Evolutionary conservation across 73 alveolate genomes (phyloP).

Genomic region (Paramecium biaurelia): DNA sequence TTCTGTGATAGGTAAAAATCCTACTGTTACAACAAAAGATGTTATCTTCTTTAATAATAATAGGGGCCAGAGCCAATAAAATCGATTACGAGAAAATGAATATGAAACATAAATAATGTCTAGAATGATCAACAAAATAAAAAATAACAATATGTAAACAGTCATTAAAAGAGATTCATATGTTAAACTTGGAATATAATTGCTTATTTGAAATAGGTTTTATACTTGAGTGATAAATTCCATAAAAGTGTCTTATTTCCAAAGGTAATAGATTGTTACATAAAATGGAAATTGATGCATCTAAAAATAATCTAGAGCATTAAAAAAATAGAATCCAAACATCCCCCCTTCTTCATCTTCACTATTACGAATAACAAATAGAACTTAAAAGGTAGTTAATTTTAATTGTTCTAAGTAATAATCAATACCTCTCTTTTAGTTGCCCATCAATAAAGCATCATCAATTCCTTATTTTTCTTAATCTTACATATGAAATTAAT

Average conservation of each 20-base stretch:
- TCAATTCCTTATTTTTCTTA: not conserved
- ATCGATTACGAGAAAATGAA: conserved; percentile 67
- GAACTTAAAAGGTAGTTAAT: not conserved
- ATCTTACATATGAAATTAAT: not conserved
- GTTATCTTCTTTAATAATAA: conserved; percentile 64
- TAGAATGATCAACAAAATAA: conserved; percentile 62
- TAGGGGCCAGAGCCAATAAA: conserved; percentile 73
- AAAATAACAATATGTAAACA: not conserved
- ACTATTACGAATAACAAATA: not conserved
- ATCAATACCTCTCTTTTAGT: conserved; percentile 11
- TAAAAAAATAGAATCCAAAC: not conserved
- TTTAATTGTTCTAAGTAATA: not conserved
- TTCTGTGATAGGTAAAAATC: conserved; percentile 68
- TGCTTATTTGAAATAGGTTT: conserved; percentile 29
- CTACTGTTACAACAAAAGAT: conserved; percentile 72
- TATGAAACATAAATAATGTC: conserved; percentile 74
- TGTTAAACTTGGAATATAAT: conserved; percentile 43
- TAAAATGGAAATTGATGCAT: conserved; percentile 60
- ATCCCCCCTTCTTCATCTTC: not conserved
- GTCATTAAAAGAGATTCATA: conserved; percentile 7
- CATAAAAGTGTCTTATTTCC: conserved; percentile 50
- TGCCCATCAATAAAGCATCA: not conserved
- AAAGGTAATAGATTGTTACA: not conserved
- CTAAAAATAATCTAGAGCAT: conserved; percentile 43
- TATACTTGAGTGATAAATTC: not conserved